Conservation (phyloP, 306 rosid species). For the Dalbergia cochinchinensis region DNA sequence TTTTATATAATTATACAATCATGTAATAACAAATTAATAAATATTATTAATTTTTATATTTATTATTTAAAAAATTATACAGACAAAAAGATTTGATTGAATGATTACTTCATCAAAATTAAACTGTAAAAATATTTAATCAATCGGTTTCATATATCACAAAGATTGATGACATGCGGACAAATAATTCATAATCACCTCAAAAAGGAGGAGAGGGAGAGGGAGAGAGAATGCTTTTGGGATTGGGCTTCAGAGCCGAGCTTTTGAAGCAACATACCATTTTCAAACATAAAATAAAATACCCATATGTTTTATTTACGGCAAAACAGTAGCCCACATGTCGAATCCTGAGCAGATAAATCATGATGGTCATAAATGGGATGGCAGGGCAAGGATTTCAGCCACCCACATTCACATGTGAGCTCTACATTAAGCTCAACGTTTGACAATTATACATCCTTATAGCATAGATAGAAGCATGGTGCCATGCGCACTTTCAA, state of each 20-base stretch:
- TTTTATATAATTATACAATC: too few relatives aligned
- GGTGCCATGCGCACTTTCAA: background rate
- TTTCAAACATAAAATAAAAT: background rate
- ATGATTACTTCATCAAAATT: too few relatives aligned
- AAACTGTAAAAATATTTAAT: too few relatives aligned
- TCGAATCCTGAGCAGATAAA: background rate
- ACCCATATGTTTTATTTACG: background rate
- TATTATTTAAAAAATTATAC: background rate
- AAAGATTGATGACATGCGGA: background rate
- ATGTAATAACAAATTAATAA: too few relatives aligned
- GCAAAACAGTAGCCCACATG: conserved; percentile 3
- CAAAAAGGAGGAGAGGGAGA: too few relatives aligned
- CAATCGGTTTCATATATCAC: background rate
- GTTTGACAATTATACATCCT: conserved; percentile 20
- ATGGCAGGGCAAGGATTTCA: conserved; percentile 11
- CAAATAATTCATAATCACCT: background rate
- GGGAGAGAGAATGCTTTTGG: background rate
- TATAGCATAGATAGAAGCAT: background rate
- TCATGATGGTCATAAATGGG: conserved; percentile 18
- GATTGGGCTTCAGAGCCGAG: background rate
- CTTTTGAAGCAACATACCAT: background rate
- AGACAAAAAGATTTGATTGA: background rate
- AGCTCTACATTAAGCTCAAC: background rate
- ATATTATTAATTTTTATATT: too few relatives aligned
- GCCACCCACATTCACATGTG: conserved; percentile 13